Conservation (phyloP, 1,139 yeast genomes). For the Geotrichum cucujoidarum region DNA sequence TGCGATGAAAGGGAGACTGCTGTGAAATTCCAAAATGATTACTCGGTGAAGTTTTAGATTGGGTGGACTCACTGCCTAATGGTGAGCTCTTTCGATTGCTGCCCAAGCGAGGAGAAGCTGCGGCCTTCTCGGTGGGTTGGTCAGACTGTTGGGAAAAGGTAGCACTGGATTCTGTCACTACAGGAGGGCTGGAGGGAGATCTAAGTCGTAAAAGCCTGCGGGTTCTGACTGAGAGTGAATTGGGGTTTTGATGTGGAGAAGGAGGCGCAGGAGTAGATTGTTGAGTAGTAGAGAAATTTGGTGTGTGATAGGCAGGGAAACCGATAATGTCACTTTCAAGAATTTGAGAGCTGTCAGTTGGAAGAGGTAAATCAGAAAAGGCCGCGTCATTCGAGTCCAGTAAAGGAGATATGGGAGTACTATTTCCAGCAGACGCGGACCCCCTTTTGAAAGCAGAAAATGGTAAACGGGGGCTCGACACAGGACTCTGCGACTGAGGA, state of each 20-base stretch:
- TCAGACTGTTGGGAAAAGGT: too few species aligned
- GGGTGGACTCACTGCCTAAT: not conserved
- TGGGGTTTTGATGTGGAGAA: conserved; percentile 3
- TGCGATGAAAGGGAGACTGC: conserved; percentile 22
- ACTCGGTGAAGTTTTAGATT: conserved; percentile 3
- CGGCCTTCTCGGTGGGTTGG: not conserved
- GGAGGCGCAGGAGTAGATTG: not conserved
- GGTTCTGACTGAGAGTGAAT: conserved; percentile 16
- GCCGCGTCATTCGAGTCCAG: conserved; percentile 2
- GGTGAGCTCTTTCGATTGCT: not conserved
- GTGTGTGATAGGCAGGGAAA: conserved; percentile 11
- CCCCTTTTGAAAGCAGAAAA: not conserved
- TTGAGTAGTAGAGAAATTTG: not conserved
- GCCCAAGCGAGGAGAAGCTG: not conserved
- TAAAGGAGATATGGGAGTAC: conserved; percentile 10
- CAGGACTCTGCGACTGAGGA: conserved; percentile 1
- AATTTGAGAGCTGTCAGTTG: conserved; percentile 5
- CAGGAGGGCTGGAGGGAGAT: conserved; percentile 39
- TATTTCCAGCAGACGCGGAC: conserved; percentile 1
- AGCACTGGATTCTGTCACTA: conserved; percentile 12
- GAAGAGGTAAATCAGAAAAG: not conserved
- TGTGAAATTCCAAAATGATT: conserved; percentile 30
- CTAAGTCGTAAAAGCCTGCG: conserved; percentile 36
- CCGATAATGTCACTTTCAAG: conserved; percentile 14
- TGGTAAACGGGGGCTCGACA: not conserved